Percentiles rank a stretch among this genome's conserved stretches.
phyloP scores from a whole-genome alignment of 345 rosid genomes.

The Gossypioides kirkii region DNA sequence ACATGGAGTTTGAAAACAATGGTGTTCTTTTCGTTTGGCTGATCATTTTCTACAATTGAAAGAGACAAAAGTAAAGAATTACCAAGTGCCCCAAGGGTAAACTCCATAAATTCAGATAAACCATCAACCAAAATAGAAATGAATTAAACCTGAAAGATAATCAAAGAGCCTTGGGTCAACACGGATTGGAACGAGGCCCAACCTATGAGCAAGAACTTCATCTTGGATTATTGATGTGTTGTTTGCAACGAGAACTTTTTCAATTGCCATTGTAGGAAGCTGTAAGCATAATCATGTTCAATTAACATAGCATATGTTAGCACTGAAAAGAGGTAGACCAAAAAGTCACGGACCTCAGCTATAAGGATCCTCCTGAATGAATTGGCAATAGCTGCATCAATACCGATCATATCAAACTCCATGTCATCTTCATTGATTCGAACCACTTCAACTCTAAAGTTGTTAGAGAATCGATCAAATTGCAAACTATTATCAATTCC shows the following conservation, averaged over 20 bases:
- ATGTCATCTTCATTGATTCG: conserved; percentile 46
- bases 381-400: conserved; percentile 77
- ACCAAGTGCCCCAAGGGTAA: neutral
- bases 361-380: conserved; percentile 86
- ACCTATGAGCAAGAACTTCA: conserved; percentile 90
- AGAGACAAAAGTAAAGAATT: neutral
- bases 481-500: conserved; percentile 64
- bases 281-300: conserved; percentile 27
- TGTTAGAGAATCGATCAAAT: conserved; percentile 42
- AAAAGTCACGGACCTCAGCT: conserved; percentile 58
- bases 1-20: conserved; percentile 90
- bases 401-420: conserved; percentile 86
- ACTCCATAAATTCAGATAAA: neutral
- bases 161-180: conserved; percentile 88
- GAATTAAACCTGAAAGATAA: conserved; percentile 61
- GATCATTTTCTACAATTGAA: conserved; percentile 52
- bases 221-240: conserved; percentile 85
- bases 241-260: conserved; percentile 79
- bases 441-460: conserved; percentile 58
- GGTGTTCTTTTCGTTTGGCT: conserved; percentile 82
- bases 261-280: conserved; percentile 97
- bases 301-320: neutral
- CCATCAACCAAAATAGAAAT: conserved; percentile 1
- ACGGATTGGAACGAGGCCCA: conserved; percentile 82
- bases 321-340: neutral